A percentile compares a stretch with the other conserved stretches of the same genome.
Conservation (phyloP, 495 filamentous ascomycete genomes). For the Neurospora sp. region DNA sequence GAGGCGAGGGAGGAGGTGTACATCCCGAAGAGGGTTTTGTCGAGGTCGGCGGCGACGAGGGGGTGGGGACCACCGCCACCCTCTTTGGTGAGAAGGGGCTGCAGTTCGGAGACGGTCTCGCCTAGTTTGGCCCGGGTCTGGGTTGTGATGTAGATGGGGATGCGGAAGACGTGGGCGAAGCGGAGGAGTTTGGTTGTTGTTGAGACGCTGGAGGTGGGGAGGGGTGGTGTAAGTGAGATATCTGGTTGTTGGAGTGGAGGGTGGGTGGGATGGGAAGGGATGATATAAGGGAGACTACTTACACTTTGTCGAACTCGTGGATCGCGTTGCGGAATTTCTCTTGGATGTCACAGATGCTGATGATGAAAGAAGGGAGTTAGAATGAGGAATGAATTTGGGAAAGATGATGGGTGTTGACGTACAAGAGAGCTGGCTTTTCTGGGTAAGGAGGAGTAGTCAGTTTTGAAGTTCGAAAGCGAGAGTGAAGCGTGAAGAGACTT, state of each 20-base stretch:
- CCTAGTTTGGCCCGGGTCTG: constrained; percentile 71
- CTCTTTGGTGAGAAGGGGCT: constrained; percentile 12
- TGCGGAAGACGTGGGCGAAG: constrained; percentile 49
- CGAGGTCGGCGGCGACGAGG: constrained; percentile 44
- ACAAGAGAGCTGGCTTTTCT: constrained; percentile 68
- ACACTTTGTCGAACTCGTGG: constrained; percentile 74
- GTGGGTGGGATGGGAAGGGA: background rate
- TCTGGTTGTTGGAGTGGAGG: background rate
- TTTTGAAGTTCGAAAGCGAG: background rate
- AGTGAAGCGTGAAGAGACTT: background rate
- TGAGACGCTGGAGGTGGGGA: constrained; percentile 27
- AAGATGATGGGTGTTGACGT: constrained; percentile 10
- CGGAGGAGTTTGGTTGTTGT: constrained; percentile 46
- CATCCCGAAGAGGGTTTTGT: constrained; percentile 94
- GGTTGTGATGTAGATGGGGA: constrained; percentile 77
- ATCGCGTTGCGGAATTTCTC: constrained; percentile 82
- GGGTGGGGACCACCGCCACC: background rate
- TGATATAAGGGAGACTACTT: constrained; percentile 12
- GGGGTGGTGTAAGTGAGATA: background rate
- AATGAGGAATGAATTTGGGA: background rate
- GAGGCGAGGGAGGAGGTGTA: constrained; percentile 38
- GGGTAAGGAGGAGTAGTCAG: background rate
- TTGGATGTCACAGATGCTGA: constrained; percentile 68
- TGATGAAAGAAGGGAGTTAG: no score
- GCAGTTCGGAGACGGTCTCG: constrained; percentile 61